Evolutionary conservation across 331 rosid genomes (phyloP), one percentile per base, ranked within the genome.

Genomic region (Prunus yedoensis): DNA sequence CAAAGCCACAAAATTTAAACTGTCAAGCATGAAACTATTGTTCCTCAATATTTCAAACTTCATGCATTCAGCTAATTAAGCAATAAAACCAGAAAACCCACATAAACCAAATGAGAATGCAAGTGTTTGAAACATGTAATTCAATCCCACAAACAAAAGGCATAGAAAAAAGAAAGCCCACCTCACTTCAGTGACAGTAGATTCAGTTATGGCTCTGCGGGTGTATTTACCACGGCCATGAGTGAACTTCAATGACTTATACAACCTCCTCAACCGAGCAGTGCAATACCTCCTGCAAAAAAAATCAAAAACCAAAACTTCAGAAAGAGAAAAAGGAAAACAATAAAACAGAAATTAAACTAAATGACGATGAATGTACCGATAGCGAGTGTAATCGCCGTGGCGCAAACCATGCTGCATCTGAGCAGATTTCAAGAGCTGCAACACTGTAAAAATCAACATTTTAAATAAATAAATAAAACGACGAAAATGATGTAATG

Each of bases 371-470:
- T 3, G 46, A 52, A 74, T 68, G 57, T 82, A 93, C 98, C 98
- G 88, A 68, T 93, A 93, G 78, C 96, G 98, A 76, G 96, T 83
- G 77, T 93, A 93, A 74, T 89, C 98, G 20, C 95, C 93, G 5
- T 90, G 96, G 18, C 96, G 90, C 84, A 93, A 76, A 4, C 98
- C 98, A 45, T 93, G 98, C 73, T 90, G 98, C 98, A 89, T 86
- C 83, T 90, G 98, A 38, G 98, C 93, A 14, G 95, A 87, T 85
- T 93, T 93, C 80, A 93, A 76, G 70, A 93, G 93, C 90, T 86
- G 98, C 87, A 93, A 73, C 18, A 93, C 98, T 93, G 85, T 18
- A 15, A 23, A 43, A 14, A 49, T 16, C 16, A 53, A 68, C 10
- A 2, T 3, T 16, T 66, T 17, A 17, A 35, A 69, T 15, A 17